These are phyloP conservation scores for Hypoxylon lienhwacheense DNA, from an alignment of 495 filamentous ascomycete species.

Conservation along the genomic window DNA sequence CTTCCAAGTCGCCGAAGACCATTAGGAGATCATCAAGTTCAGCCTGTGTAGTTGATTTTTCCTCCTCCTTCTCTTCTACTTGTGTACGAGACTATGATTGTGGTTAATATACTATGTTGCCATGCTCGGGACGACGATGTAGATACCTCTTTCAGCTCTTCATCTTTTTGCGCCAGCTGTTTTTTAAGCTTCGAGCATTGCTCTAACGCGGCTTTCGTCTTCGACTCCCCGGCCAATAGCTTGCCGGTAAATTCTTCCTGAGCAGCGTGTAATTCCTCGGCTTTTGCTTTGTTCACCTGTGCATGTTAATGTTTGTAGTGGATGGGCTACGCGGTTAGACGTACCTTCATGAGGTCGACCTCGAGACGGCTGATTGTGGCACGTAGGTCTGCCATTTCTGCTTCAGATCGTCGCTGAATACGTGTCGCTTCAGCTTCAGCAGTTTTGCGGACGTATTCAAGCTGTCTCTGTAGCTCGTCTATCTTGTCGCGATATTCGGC, in stretches of 20 bases:
- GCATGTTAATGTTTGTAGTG: slow-evolving; percentile 4
- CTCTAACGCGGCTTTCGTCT: slow-evolving; percentile 34
- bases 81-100: slow-evolving; percentile 41
- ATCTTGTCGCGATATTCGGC: slow-evolving; percentile 50
- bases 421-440: slow-evolving; percentile 48
- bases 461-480: slow-evolving; percentile 53
- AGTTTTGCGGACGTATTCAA: slow-evolving; percentile 43
- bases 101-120: slow-evolving; percentile 15
- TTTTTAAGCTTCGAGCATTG: slow-evolving; percentile 29
- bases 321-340: slow-evolving; percentile 29
- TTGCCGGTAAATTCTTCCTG: slow-evolving; percentile 58
- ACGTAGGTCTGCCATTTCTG: slow-evolving; percentile 64
- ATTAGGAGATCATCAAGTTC: slow-evolving; percentile 85
- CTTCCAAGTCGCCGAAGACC: slow-evolving; percentile 87
- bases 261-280: slow-evolving; percentile 60
- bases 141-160: slow-evolving; percentile 35
- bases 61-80: slow-evolving; percentile 61
- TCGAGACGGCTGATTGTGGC: slow-evolving; percentile 61
- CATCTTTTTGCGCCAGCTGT: slow-evolving; percentile 33
- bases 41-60: slow-evolving; percentile 62
- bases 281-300: slow-evolving; percentile 55
- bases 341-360: slow-evolving; percentile 60
- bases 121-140: slow-evolving; percentile 7
- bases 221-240: slow-evolving; percentile 46
- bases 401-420: slow-evolving; percentile 49